Conservation (phyloP, 208 protist genomes). For the Blastocrithidia nonstop region DNA sequence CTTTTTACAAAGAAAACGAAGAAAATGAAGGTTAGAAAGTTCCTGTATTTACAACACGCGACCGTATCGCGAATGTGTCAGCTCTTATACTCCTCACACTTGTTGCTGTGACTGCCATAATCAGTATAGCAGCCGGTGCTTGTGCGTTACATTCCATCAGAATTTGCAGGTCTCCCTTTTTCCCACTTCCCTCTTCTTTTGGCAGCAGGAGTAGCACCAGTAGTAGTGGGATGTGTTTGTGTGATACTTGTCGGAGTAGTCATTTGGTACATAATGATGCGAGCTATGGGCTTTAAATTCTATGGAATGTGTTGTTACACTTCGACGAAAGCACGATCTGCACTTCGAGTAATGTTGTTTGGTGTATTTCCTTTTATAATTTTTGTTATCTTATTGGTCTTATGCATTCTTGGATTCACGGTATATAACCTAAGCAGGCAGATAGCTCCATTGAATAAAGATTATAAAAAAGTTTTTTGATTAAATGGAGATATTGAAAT, state of each 20-base stretch:
- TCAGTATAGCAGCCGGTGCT: conserved; percentile 27
- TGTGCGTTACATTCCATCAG: conserved; percentile 23
- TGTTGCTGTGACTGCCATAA: too few relatives aligned
- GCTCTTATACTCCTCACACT: too few relatives aligned
- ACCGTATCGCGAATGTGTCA: too few relatives aligned
- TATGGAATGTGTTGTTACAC: conserved; percentile 41
- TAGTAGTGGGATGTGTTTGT: conserved; percentile 15
- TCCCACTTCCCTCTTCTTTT: conserved; percentile 24
- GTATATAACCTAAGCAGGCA: conserved; percentile 28
- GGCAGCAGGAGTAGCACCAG: conserved; percentile 12
- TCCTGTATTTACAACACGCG: too few relatives aligned
- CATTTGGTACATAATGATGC: conserved; percentile 6
- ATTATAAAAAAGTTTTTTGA: conserved; percentile 23
- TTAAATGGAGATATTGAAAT: conserved; percentile 23
- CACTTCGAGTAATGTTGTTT: conserved; percentile 13
- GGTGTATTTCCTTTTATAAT: conserved; percentile 31
- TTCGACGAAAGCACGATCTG: conserved; percentile 6
- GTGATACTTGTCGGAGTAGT: conserved; percentile 9
- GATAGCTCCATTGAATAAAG: conserved; percentile 21
- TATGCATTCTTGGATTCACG: conserved; percentile 25
- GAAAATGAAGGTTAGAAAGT: too few relatives aligned
- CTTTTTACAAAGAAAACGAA: too few relatives aligned
- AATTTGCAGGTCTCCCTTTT: too few relatives aligned
- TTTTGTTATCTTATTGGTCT: conserved; percentile 17
- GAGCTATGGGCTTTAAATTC: conserved; percentile 14